Base-by-base conservation (phyloP, 2,329 filamentous ascomycete genomes). In the Rhynchosporium secalis region DNA sequence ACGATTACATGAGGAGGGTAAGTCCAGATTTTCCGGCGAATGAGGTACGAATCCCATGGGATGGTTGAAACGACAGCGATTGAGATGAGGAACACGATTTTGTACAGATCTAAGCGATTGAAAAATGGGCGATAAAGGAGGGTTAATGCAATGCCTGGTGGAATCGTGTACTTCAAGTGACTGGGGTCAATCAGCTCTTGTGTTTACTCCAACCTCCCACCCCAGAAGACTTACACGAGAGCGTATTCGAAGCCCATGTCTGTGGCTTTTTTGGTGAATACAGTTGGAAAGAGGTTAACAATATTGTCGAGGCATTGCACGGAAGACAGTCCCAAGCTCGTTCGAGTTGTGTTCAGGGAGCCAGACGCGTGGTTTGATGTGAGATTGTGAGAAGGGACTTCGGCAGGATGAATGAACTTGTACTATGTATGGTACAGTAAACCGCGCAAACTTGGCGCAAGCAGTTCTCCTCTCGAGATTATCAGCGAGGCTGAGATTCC, bases 1-100 rank as follows among this genome's bases (percentile, higher is more conserved):
- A 88, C 70, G 38, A 91, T 83, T 26, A 83, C 88, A 70, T 85
- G 77, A 10, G 79, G 75, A 1, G 89, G 88, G 70, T 91, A 92
- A 9, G 84, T 86, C 89, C 89, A 92, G 71, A 92, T 82, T 49
- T 80, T 77, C 59, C 79, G 83, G 66, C 81, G 82, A 68, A 92
- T 89, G 46, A 92, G 80, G 73, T 90, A 90, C 8, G 87, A 89
- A 70, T 92, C 89, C 89, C 89, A 92, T 38, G 89, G 89, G 31
- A 88, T 85, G 0, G 89, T 91, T 3, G 88, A 83, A 31, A 80
- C 70, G 54, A 92, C 85, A 26, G 88, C 87, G 66, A 90, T 80
- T 26, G 79, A 76, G 62, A 88, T 79, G 56, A 91, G 76, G 66
- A 85, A 86, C 38, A 76, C 68, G 58, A 87, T 81, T 71, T 87